phyloP scores from a whole-genome alignment of 306 rosid genomes.

The Begonia loranthoides region DNA sequence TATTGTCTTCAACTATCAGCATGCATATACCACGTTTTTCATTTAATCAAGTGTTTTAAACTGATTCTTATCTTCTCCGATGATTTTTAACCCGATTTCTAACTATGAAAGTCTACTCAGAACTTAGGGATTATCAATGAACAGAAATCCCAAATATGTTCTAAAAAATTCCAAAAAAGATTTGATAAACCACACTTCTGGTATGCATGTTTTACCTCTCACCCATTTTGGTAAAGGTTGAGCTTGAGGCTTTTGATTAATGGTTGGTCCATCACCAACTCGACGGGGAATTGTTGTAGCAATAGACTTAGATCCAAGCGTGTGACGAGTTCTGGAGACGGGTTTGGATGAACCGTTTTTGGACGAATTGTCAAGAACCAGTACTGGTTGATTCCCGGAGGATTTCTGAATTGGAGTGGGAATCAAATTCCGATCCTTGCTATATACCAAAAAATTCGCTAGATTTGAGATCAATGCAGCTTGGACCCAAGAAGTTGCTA shows the following conservation, averaged over 20 bases:
- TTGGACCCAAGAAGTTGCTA: conserved; percentile 79
- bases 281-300: conserved; percentile 45
- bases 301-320: conserved; percentile 26
- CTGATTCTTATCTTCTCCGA: too few species aligned
- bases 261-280: conserved; percentile 25
- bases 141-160: too few species aligned
- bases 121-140: too few species aligned
- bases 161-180: too few species aligned
- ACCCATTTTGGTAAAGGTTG: conserved; percentile 57
- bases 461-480: conserved; percentile 70
- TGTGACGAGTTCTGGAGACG: conserved; percentile 36
- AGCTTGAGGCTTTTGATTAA: conserved; percentile 40
- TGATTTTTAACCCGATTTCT: too few species aligned
- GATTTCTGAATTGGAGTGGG: conserved; percentile 32
- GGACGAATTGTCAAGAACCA: conserved; percentile 55
- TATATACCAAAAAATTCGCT: conserved; percentile 52
- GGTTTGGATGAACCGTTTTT: conserved; percentile 39
- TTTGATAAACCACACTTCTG: too few species aligned
- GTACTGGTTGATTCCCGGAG: conserved; percentile 34
- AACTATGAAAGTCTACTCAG: too few species aligned
- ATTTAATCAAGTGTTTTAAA: too few species aligned
- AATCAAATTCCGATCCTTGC: conserved; percentile 32
- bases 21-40: too few species aligned
- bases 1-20: too few species aligned
- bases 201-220: conserved; percentile 27